Conservation (phyloP, 345 rosid genomes). For the Citrus hindsii region DNA sequence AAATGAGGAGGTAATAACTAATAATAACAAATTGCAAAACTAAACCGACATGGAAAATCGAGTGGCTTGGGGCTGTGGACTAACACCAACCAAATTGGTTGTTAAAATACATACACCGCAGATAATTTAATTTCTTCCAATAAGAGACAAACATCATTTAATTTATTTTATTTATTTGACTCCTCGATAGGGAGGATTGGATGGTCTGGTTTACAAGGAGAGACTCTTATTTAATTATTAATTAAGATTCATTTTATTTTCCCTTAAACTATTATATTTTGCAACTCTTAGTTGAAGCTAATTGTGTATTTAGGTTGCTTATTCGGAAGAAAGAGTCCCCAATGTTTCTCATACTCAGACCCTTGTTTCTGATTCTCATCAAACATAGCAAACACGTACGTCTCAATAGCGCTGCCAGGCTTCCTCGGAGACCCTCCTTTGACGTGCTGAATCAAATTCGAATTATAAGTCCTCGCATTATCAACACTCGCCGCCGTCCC, state of each 20-base stretch:
- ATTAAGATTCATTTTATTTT: neutral
- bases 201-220: no score
- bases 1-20: no score
- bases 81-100: no score
- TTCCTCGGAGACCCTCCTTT: slow-evolving; percentile 19
- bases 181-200: no score
- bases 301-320: slow-evolving; percentile 21
- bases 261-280: neutral
- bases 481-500: slow-evolving; percentile 31
- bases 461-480: slow-evolving; percentile 52
- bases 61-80: no score
- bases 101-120: no score
- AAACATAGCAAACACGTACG: slow-evolving; percentile 29
- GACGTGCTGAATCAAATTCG: slow-evolving; percentile 37
- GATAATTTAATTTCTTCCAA: no score
- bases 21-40: no score
- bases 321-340: slow-evolving; percentile 22
- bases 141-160: no score
- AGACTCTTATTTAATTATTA: no score
- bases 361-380: slow-evolving; percentile 16
- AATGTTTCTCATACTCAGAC: slow-evolving; percentile 12
- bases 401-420: slow-evolving; percentile 23
- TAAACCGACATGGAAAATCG: no score
- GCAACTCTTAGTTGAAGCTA: neutral
- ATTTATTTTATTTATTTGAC: no score